Conservation (phyloP, 2,329 filamentous ascomycete species). For the Botryotinia globosa region DNA sequence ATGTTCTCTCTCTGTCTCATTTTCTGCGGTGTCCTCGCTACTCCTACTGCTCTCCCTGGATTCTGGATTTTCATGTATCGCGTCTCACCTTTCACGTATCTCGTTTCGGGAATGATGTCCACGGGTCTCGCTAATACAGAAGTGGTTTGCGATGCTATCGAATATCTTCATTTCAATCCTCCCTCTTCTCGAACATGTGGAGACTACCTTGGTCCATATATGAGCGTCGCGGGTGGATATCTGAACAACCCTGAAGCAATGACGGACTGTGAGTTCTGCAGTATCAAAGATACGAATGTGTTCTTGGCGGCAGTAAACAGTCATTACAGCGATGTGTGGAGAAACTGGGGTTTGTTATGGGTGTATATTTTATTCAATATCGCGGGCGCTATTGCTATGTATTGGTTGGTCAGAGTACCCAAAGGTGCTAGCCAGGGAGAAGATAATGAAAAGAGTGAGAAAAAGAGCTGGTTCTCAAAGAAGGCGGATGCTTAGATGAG, state of each 20-base stretch:
- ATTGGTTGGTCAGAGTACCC: conserved; percentile 50
- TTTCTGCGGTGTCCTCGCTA: conserved; percentile 74
- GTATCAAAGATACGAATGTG: conserved; percentile 50
- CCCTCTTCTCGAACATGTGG: conserved; percentile 55
- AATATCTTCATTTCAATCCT: conserved; percentile 66
- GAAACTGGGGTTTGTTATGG: conserved; percentile 61
- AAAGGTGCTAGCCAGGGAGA: conserved; percentile 39
- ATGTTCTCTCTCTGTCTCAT: conserved; percentile 71
- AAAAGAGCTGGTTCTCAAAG: conserved; percentile 16
- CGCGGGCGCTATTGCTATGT: conserved; percentile 50
- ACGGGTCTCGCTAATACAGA: conserved; percentile 65
- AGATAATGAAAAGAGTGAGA: not conserved
- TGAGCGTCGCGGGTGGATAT: conserved; percentile 50
- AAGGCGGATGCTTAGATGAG: conserved; percentile 3
- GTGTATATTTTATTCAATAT: conserved; percentile 50
- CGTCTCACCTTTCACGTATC: conserved; percentile 78
- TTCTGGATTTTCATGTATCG: conserved; percentile 90
- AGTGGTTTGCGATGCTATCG: conserved; percentile 66
- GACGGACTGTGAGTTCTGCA: conserved; percentile 54
- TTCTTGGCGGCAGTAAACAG: conserved; percentile 50
- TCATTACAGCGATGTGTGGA: conserved; percentile 60
- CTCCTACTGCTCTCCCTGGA: conserved; percentile 58
- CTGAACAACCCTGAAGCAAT: conserved; percentile 50
- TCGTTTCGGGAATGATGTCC: conserved; percentile 70
- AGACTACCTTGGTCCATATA: conserved; percentile 55